phyloP scores from a whole-genome alignment of 768 basidiomycete species.

The Suillus variegatus region DNA sequence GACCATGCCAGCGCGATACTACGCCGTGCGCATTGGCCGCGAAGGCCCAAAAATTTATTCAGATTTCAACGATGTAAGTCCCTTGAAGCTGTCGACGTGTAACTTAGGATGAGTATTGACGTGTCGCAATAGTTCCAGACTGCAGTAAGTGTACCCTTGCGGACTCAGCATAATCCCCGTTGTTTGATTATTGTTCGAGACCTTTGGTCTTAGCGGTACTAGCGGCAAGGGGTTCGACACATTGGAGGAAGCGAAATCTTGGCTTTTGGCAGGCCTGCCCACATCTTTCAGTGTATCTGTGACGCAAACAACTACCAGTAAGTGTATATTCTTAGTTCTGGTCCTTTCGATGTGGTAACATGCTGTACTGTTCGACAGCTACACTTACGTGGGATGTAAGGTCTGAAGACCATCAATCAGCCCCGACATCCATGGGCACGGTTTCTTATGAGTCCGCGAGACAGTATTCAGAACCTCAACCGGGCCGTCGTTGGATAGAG shows the following conservation, averaged over 20 bases:
- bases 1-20: constrained; percentile 22
- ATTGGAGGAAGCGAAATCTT: constrained; percentile 26
- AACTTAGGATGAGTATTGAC: background rate
- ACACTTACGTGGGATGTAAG: background rate
- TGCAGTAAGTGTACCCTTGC: constrained; percentile 20
- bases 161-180: background rate
- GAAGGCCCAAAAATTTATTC: constrained; percentile 35
- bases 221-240: constrained; percentile 35
- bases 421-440: constrained; percentile 10
- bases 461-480: constrained; percentile 2
- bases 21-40: constrained; percentile 37
- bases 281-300: constrained; percentile 10
- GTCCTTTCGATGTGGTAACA: background rate
- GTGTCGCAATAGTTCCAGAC: constrained; percentile 18
- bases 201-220: constrained; percentile 29
- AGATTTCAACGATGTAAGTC: constrained; percentile 27
- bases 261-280: constrained; percentile 19
- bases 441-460: background rate
- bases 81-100: background rate
- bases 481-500: background rate
- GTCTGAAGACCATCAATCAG: background rate
- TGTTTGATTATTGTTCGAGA: constrained; percentile 18
- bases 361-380: background rate
- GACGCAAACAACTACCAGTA: constrained; percentile 8
- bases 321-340: constrained; percentile 19